Evolutionary conservation across 495 filamentous ascomycete genomes (phyloP).

Genomic region (Xylaria cubensis): DNA sequence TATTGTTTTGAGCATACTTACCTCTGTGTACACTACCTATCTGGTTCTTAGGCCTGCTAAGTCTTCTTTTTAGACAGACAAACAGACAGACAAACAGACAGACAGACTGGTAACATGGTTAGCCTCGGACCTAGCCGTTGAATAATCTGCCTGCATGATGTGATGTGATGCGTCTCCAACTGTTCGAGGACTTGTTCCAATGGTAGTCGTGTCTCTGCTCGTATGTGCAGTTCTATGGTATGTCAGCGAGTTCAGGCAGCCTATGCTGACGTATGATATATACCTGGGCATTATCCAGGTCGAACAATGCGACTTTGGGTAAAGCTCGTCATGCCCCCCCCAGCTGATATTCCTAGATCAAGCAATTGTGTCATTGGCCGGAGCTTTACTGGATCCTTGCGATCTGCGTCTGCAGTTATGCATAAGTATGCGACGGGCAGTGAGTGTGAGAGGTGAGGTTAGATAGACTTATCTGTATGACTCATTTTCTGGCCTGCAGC

Average conservation of each 20-base stretch:
- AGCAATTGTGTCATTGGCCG: background rate
- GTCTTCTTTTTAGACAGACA: background rate
- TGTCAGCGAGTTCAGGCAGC: conserved; percentile 19
- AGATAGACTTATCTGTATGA: background rate
- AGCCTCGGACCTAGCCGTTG: background rate
- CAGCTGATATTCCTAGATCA: background rate
- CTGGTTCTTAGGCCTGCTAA: background rate
- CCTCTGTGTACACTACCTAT: background rate
- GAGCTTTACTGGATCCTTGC: background rate
- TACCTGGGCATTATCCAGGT: background rate
- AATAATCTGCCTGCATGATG: background rate
- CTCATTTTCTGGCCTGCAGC: background rate
- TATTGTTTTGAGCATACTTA: background rate
- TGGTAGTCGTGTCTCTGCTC: no score
- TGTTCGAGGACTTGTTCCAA: background rate
- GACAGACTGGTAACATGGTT: background rate
- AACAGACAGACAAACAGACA: background rate
- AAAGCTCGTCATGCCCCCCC: background rate
- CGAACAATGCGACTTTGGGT: conserved; percentile 5
- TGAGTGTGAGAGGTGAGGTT: background rate
- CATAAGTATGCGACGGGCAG: background rate
- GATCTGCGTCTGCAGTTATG: background rate
- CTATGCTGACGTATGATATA: conserved; percentile 18
- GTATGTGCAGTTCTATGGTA: background rate
- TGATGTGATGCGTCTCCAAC: conserved; percentile 12